These are phyloP conservation scores for Delphinella strobiligena DNA, from an alignment of 2,329 filamentous ascomycete species.

Conservation along the genomic window DNA sequence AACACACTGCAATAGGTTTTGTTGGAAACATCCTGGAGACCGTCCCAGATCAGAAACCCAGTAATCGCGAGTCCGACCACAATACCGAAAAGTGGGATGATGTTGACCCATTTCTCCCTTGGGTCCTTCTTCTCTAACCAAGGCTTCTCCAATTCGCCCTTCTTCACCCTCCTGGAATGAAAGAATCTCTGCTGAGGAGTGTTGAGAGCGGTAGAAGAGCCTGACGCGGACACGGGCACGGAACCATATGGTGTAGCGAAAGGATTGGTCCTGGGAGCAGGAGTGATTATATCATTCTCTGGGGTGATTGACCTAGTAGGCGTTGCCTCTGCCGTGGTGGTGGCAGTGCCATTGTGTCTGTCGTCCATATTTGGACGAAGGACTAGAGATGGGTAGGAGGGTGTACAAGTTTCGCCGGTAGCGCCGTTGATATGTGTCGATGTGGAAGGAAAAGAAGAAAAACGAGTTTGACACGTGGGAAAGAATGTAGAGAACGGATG, in stretches of 20 bases:
- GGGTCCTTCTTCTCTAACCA: conserved; percentile 65
- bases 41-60: conserved; percentile 64
- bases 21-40: conserved; percentile 56
- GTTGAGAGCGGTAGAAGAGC: conserved; percentile 28
- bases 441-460: neutral
- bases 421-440: neutral
- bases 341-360: conserved; percentile 15
- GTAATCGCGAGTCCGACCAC: conserved; percentile 54
- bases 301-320: conserved; percentile 27
- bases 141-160: conserved; percentile 62
- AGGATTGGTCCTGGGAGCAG: conserved; percentile 15
- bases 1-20: conserved; percentile 62
- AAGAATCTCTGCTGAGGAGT: conserved; percentile 43
- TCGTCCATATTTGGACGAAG: conserved; percentile 14
- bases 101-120: conserved; percentile 77
- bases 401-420: neutral
- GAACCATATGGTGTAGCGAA: conserved; percentile 31
- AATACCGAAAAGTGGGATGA: conserved; percentile 63
- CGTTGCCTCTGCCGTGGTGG: conserved; percentile 21
- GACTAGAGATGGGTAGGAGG: neutral
- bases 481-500: neutral
- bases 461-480: too few species aligned
- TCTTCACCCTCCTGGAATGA: conserved; percentile 59
- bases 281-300: conserved; percentile 23
- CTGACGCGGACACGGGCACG: conserved; percentile 30